Conservation (phyloP, 2,329 filamentous ascomycete genomes). For the Fusarium sp. region DNA sequence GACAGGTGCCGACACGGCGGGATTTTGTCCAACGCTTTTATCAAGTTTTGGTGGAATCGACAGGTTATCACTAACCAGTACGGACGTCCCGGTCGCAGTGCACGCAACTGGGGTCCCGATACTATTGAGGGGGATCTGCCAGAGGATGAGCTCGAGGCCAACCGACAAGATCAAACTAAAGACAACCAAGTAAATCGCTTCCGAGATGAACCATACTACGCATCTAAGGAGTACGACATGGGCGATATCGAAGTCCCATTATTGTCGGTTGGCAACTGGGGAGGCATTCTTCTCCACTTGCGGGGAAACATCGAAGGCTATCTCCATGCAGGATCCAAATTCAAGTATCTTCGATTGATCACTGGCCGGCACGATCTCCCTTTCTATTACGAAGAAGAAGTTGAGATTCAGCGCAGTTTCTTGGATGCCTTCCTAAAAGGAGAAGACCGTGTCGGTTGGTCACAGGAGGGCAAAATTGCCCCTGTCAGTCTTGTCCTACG, state of each 20-base stretch:
- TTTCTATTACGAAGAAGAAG: constrained; percentile 80
- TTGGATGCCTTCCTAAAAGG: constrained; percentile 80
- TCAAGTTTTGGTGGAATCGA: constrained; percentile 55
- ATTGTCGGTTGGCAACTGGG: constrained; percentile 79
- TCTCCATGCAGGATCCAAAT: constrained; percentile 72
- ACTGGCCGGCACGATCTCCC: constrained; percentile 80
- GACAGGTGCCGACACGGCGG: constrained; percentile 74
- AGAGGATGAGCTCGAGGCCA: constrained; percentile 65
- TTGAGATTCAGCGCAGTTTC: constrained; percentile 77
- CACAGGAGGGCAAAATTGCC: constrained; percentile 68
- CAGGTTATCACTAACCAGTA: constrained; percentile 73
- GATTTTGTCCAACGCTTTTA: constrained; percentile 72
- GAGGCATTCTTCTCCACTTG: constrained; percentile 78
- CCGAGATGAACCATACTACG: constrained; percentile 75
- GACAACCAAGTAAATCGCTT: constrained; percentile 68
- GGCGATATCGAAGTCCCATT: constrained; percentile 77
- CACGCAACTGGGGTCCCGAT: constrained; percentile 67
- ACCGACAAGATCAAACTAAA: constrained; percentile 63
- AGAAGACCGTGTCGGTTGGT: constrained; percentile 75
- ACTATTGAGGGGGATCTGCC: constrained; percentile 73
- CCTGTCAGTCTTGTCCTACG: constrained; percentile 74
- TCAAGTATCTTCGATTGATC: constrained; percentile 80
- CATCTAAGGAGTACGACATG: constrained; percentile 75
- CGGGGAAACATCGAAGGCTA: constrained; percentile 79
- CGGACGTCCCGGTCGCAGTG: constrained; percentile 66